Conservation (phyloP, 2,329 filamentous ascomycete species). For the Ilyonectria robusta region DNA sequence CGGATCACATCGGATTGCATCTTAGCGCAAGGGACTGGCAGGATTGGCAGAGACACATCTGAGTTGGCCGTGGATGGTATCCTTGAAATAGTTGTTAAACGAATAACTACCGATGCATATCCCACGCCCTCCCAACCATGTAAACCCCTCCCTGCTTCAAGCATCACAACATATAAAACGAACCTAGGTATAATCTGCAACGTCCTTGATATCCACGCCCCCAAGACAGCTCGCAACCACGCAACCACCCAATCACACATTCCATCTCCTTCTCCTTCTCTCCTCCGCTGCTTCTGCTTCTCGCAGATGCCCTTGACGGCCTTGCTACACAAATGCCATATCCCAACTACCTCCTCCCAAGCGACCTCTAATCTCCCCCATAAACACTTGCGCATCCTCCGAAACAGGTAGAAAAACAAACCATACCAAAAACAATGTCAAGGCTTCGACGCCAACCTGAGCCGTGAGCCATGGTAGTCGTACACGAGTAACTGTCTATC, state of each 20-base stretch:
- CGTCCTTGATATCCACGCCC: conserved; percentile 41
- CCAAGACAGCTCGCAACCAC: conserved; percentile 37
- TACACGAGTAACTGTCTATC: conserved; percentile 52
- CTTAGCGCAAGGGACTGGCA: neutral
- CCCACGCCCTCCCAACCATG: conserved; percentile 16
- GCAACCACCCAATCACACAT: conserved; percentile 19
- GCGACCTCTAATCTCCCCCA: conserved; percentile 12
- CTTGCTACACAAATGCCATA: conserved; percentile 30
- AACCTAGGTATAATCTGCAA: conserved; percentile 48
- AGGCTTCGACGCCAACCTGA: conserved; percentile 42
- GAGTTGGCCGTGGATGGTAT: conserved; percentile 11
- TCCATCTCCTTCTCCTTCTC: neutral
- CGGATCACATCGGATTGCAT: neutral
- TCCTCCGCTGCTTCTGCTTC: conserved; percentile 19
- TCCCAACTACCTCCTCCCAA: conserved; percentile 28
- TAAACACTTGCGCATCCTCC: conserved; percentile 34
- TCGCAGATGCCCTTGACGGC: conserved; percentile 17
- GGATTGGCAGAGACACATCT: neutral
- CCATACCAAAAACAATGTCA: conserved; percentile 31
- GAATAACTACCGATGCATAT: conserved; percentile 26
- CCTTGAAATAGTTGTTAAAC: conserved; percentile 27
- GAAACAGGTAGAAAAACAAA: conserved; percentile 31
- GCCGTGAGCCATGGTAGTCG: conserved; percentile 47
- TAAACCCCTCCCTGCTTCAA: conserved; percentile 1
- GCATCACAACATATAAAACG: conserved; percentile 22